Evolutionary conservation across 495 filamentous ascomycete species (phyloP), one percentile per base, ranked within the genome.

Genomic region (Recurvomyces mirabilis): DNA sequence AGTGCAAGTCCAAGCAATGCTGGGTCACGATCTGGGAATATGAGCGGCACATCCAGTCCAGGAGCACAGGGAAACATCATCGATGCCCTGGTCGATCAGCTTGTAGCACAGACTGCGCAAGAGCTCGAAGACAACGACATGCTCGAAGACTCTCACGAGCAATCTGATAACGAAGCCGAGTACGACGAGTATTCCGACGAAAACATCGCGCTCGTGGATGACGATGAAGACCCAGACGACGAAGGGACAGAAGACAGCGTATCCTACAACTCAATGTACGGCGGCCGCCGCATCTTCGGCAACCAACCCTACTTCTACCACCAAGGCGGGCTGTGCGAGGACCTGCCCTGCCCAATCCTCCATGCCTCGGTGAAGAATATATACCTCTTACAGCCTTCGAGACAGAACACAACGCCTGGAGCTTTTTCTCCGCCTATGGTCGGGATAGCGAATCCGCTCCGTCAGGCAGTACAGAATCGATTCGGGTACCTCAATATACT

Each of bases 371-470:
- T 53, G 40, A 23, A 38, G 18, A 53, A 59, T 15, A 34, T 58
- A 10, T 57, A 52, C 49, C 53, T 61, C 43, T 37, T 56, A 18
- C 59, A 61, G 39, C 54, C 53, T 5, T 41, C 42, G n/a, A 22
- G 25, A 20, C 30, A 45, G 33, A 4, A 21, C 1, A 15, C 15
- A 30, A 15, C 47, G 22, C 12, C 12, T n/a, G 21, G n/a, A 1
- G n/a, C 29, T 2, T 43, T 43, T 31, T 33, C 41, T 18, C 37
- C 53, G 20, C 40, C 51, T 2, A 23, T 54, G 24, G 42, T 49
- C 25, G 43, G 43, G 33, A 31, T 55, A 1, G 44, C 47, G n/a
- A 49, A 61, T 1, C 68, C 68, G 17, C 67, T 82, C 17, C 61
- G 59, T 31, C 68, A 70, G 46, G 52, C 48, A 10, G 52, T 65